phyloP scores from a whole-genome alignment of 2,329 filamentous ascomycete species.

The Colletotrichum magnum region DNA sequence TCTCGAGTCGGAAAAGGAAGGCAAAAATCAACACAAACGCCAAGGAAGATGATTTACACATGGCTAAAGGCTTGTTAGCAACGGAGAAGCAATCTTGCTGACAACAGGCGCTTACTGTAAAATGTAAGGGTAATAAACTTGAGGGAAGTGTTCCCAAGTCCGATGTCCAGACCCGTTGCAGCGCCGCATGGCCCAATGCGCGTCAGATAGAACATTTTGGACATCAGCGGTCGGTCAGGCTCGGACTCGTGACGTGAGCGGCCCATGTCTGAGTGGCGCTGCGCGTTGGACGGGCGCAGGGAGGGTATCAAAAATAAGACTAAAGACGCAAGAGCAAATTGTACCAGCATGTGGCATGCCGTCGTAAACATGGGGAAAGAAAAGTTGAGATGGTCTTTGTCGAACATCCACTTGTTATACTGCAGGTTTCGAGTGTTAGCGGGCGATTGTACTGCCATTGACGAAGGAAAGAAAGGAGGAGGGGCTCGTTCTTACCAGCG shows the following conservation, averaged over 20 bases:
- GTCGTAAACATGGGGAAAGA: slow-evolving; percentile 96
- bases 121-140: slow-evolving; percentile 98
- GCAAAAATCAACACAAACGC: slow-evolving; percentile 97
- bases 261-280: slow-evolving; percentile 62
- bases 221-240: slow-evolving; percentile 78
- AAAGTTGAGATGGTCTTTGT: slow-evolving; percentile 86
- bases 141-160: slow-evolving; percentile 93
- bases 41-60: slow-evolving; percentile 98
- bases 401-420: slow-evolving; percentile 99
- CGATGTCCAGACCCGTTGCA: slow-evolving; percentile 95
- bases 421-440: slow-evolving; percentile 56
- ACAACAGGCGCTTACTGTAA: slow-evolving; percentile 75
- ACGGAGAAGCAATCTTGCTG: background rate
- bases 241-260: slow-evolving; percentile 67
- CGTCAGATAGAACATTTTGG: slow-evolving; percentile 90
- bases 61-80: slow-evolving; percentile 67
- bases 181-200: slow-evolving; percentile 92
- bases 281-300: slow-evolving; percentile 75
- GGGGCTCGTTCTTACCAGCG: slow-evolving; percentile 74
- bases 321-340: slow-evolving; percentile 83
- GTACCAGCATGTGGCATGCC: slow-evolving; percentile 94
- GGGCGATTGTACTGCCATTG: slow-evolving; percentile 15
- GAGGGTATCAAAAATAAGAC: slow-evolving; percentile 88
- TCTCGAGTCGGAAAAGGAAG: slow-evolving; percentile 92
- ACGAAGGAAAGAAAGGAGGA: background rate